Percentiles rank a stretch among this genome's conserved stretches.
Evolutionary conservation across 352 stramenopile genomes (phyloP).

Genomic region (Globisporangium mamillatum): DNA sequence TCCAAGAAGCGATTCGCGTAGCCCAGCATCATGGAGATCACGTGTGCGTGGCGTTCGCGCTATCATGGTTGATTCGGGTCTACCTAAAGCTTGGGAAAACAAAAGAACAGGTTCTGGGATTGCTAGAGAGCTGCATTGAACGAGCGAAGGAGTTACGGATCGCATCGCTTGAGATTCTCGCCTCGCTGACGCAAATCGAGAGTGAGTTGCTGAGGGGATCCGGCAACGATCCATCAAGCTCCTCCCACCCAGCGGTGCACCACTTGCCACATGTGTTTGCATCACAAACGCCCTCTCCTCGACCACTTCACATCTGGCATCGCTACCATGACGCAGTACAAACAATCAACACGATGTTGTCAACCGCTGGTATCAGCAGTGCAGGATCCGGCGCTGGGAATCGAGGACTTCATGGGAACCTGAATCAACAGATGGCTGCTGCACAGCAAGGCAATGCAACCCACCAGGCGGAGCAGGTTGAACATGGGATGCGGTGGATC

Average conservation of each 20-base stretch:
- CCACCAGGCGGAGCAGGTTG: constrained; percentile 8
- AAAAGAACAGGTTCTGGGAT: constrained; percentile 41
- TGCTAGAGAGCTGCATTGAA: constrained; percentile 57
- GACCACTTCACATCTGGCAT: constrained; percentile 44
- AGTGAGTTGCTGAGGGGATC: constrained; percentile 39
- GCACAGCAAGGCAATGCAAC: constrained; percentile 16
- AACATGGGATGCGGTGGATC: constrained; percentile 45
- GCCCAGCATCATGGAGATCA: constrained; percentile 91
- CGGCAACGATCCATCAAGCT: background rate
- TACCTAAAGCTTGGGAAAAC: constrained; percentile 57
- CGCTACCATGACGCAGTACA: constrained; percentile 25
- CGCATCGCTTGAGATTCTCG: constrained; percentile 48
- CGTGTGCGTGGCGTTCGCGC: constrained; percentile 90
- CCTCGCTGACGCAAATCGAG: constrained; percentile 47
- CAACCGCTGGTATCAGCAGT: background rate
- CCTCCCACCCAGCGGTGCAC: constrained; percentile 13
- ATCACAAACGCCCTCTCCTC: constrained; percentile 27
- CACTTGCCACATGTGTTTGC: constrained; percentile 35
- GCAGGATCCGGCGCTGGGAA: background rate
- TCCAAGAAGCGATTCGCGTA: constrained; percentile 91
- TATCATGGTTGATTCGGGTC: constrained; percentile 85
- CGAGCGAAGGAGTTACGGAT: constrained; percentile 54
- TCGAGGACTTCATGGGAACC: constrained; percentile 15
- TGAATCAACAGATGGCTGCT: constrained; percentile 27
- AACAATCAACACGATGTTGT: constrained; percentile 10